Evolutionary conservation across 1,139 yeast species (phyloP).

Genomic region (Komagataea norvegica): DNA sequence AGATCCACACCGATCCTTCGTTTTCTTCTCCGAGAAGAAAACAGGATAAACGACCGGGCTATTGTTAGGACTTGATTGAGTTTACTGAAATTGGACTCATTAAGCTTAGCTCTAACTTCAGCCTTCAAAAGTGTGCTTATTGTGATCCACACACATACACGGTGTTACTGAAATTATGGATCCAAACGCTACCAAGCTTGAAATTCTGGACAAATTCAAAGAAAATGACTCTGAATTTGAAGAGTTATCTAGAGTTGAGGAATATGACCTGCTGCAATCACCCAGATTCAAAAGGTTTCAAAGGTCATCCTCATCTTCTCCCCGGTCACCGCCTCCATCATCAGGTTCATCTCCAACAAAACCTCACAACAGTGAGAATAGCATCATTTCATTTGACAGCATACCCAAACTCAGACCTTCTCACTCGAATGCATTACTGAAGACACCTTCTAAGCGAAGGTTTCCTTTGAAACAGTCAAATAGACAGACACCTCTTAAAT

Average conservation of each 20-base stretch:
- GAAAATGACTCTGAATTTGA: conserved; percentile 22
- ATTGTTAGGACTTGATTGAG: too few relatives aligned
- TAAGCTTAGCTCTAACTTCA: too few relatives aligned
- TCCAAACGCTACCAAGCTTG: conserved; percentile 12
- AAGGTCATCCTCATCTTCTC: conserved; percentile 21
- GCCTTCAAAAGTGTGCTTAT: too few relatives aligned
- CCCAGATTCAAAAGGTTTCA: conserved; percentile 25
- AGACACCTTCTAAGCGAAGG: conserved; percentile 21
- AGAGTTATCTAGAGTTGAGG: conserved; percentile 24
- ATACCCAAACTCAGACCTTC: conserved; percentile 21
- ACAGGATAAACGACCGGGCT: too few relatives aligned
- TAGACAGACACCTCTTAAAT: conserved; percentile 9
- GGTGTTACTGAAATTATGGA: conserved; percentile 15
- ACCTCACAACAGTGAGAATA: conserved; percentile 10
- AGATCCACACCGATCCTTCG: too few relatives aligned
- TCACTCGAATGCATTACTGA: conserved; percentile 12
- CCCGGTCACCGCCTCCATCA: conserved; percentile 19
- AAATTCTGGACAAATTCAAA: conserved; percentile 22
- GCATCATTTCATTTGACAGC: conserved; percentile 14
- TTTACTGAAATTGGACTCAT: too few relatives aligned
- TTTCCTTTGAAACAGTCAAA: conserved; percentile 8
- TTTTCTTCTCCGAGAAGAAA: too few relatives aligned
- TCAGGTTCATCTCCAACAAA: conserved; percentile 7
- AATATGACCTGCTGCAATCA: conserved; percentile 24
- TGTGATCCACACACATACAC: too few relatives aligned